phyloP scores from a whole-genome alignment of 2,329 filamentous ascomycete species.

The Ramichloridium luteum region DNA sequence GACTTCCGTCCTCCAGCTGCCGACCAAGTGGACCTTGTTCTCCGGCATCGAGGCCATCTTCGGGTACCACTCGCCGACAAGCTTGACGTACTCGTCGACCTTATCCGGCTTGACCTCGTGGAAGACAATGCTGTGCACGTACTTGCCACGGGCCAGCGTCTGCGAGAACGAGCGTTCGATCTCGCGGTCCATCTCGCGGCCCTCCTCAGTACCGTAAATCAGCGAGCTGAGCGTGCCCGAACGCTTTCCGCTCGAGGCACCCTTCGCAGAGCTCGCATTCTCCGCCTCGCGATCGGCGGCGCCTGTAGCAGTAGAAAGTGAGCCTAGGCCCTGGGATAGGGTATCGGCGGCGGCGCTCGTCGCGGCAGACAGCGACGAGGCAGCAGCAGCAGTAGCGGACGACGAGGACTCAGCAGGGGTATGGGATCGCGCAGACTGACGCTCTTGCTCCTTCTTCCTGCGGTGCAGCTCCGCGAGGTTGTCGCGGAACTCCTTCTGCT shows the following conservation, averaged over 20 bases:
- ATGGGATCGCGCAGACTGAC: slow-evolving; percentile 58
- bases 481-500: slow-evolving; percentile 78
- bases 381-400: slow-evolving; percentile 15
- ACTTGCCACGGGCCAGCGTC: slow-evolving; percentile 89
- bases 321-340: slow-evolving; percentile 43
- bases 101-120: slow-evolving; percentile 93
- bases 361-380: slow-evolving; percentile 19
- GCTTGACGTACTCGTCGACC: slow-evolving; percentile 83
- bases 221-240: slow-evolving; percentile 60
- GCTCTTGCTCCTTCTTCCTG: slow-evolving; percentile 68
- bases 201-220: slow-evolving; percentile 95
- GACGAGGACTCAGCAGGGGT: slow-evolving; percentile 34
- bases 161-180: slow-evolving; percentile 94
- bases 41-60: slow-evolving; percentile 70
- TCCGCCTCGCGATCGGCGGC: slow-evolving; percentile 49
- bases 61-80: slow-evolving; percentile 88
- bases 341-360: slow-evolving; percentile 7
- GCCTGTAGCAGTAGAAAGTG: slow-evolving; percentile 43
- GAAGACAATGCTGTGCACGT: slow-evolving; percentile 94
- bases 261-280: slow-evolving; percentile 51
- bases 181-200: slow-evolving; percentile 84
- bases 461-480: slow-evolving; percentile 64
- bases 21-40: slow-evolving; percentile 91
- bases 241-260: slow-evolving; percentile 28
- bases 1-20: slow-evolving; percentile 96